Percentiles rank a stretch among this genome's conserved stretches.
phyloP scores from a whole-genome alignment of 345 rosid genomes.

The Turnera subulata region DNA sequence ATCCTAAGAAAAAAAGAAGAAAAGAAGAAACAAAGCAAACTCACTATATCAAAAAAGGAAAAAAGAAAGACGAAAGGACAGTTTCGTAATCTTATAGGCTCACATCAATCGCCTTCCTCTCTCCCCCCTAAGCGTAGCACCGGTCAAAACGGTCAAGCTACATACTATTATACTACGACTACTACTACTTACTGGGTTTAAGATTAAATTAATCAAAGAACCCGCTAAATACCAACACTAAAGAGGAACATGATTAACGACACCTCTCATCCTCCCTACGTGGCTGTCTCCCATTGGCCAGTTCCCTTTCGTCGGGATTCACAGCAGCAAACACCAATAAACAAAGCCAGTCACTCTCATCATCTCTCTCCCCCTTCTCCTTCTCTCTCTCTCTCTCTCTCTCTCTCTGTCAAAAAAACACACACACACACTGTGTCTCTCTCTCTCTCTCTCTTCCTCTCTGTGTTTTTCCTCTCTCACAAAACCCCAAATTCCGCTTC shows the following conservation, averaged over 20 bases:
- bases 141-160: conserved; percentile 55
- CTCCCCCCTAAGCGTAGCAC: too few species aligned
- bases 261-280: conserved; percentile 24
- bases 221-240: background rate
- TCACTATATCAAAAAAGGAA: background rate
- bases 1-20: too few species aligned
- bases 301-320: conserved; percentile 43
- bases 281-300: conserved; percentile 33
- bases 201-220: background rate
- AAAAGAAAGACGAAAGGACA: too few species aligned
- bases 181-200: background rate
- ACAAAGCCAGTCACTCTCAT: conserved; percentile 42
- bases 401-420: conserved; percentile 19
- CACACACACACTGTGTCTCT: background rate
- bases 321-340: conserved; percentile 39
- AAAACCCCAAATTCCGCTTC: conserved; percentile 32
- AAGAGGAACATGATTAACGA: conserved; percentile 9
- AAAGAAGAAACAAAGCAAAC: background rate
- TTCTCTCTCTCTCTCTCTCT: background rate
- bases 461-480: conserved; percentile 44
- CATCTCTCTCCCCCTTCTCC: background rate
- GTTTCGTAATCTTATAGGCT: too few species aligned
- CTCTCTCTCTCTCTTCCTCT: conserved; percentile 14
- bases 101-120: too few species aligned
- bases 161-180: background rate